Base-by-base conservation (phyloP, 176 grass and related monocot genomes). In the Rhynchospora breviuscula region DNA sequence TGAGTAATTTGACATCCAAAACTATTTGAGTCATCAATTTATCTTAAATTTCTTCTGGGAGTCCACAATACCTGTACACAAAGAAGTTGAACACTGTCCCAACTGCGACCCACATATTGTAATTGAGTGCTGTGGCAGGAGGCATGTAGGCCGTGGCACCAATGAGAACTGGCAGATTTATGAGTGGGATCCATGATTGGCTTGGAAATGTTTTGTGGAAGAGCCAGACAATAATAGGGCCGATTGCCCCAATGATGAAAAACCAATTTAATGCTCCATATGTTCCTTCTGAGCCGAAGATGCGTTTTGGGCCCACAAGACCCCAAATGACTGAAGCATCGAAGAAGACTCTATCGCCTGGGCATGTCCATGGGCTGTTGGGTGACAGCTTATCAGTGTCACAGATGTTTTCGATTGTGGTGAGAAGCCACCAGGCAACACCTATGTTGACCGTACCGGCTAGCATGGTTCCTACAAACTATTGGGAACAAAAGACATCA, bases 261-360 rank as follows among this genome's bases (percentile, higher is more conserved):
- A 92, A 92, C 94, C 92, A 97, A 81, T 97, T 97, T 53, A 92
- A 90, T 6, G 90, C 85, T 6, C 67, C 81, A 62, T 97, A 97
- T 83, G 88, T 89, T 67, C 94, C 94, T 2, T 88, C 79, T 0
- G 90, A 85, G 4, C 94, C 94, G 25, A 97, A 97, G 85, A 97
- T 94, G 75, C 90, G 90, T 49, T 87, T 74, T 9, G 94, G 94
- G 3, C 94, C 94, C 10, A 97, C 92, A 18, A 97, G 85, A 8
- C 94, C 94, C 94, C 94, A 97, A 80, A 97, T 97, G 48, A 97
- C 92, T 0, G 94, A 97, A 13, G 94, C 94, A 79, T 97, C 88
- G 79, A 97, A 97, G 83, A 97, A 97, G 22, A 97, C 94, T 64
- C 83, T 88, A 85, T 94, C 90, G 22, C 87, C 44, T 6, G 94